Base-by-base conservation (phyloP, 2,329 filamentous ascomycete species). In the Penicillium sp. region DNA sequence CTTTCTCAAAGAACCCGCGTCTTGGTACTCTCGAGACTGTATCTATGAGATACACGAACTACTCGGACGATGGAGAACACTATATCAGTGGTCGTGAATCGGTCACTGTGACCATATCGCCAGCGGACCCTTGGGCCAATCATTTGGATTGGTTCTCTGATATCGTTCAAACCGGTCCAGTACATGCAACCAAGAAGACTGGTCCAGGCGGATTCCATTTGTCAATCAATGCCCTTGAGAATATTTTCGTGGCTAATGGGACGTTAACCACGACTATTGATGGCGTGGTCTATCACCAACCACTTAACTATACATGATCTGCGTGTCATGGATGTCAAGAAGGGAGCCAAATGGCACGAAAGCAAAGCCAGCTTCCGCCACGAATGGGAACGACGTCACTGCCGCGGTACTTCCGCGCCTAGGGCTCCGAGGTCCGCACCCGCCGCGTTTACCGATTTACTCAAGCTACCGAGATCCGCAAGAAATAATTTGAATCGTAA, bases 201-300 rank as follows among this genome's bases (percentile, higher is more conserved):
- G 66, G 73, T 5, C 58, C 66, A 0, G 67, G 60, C 1, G 75
- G 75, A 1, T 75, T 78, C 48, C 72, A 76, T 51, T 47, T 79
- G 18, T 52, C 55, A 1, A 75, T 77, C 18, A 70, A 79, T 64
- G 68, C 64, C 2, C 47, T 74, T 58, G 59, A 53, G 4, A 79
- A 78, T 39, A 66, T 74, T 0, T 77, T 78, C 56, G 54, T 73
- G 7, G 73, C 75, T 0, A 77, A 72, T 53, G 77, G 77, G 1
- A 75, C 70, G 0, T 48, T 78, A 50, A 71, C 61, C 2, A 78
- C 73, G 1, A 72, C 62, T 0, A 50, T 77, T 29, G 68, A 75
- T 52, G 75, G 72, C 0, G 57, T 64, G 1, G 56, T 55, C 24
- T 79, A 74, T 57, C 51, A 60, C 3, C 77, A 78, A 59, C 76